phyloP scores from a whole-genome alignment of 768 basidiomycete species.

The Kwoniella botswanensis region DNA sequence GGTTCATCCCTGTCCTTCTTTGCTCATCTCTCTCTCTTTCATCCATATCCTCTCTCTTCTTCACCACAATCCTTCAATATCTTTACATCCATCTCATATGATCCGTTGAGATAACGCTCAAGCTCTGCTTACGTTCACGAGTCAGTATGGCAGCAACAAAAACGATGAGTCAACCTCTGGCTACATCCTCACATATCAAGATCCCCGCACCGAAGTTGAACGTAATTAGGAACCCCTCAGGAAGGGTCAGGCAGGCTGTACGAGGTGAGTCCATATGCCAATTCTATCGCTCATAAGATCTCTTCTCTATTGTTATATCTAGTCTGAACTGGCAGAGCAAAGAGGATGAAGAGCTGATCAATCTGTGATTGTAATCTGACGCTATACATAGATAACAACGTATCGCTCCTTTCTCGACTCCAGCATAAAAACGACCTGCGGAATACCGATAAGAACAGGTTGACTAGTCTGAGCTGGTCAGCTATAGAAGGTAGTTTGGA shows the following conservation, averaged over 20 bases:
- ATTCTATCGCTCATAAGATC: too few species aligned
- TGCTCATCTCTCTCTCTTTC: too few species aligned
- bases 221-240: constrained; percentile 40
- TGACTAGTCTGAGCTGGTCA: constrained; percentile 90
- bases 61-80: not conserved
- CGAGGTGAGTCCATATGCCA: constrained; percentile 39
- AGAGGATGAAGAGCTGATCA: too few species aligned
- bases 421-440: constrained; percentile 76
- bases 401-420: constrained; percentile 87
- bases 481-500: constrained; percentile 87
- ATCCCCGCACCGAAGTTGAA: constrained; percentile 23
- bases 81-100: not conserved
- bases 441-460: constrained; percentile 82
- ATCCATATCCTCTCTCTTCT: too few species aligned
- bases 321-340: too few species aligned
- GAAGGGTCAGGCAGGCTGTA: constrained; percentile 54
- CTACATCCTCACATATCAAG: constrained; percentile 14
- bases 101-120: not conserved
- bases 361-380: too few species aligned
- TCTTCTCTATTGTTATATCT: not conserved
- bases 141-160: not conserved
- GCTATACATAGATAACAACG: constrained; percentile 76
- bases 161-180: constrained; percentile 16
- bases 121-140: not conserved
- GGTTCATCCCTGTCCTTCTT: too few species aligned